Conservation (phyloP, 345 rosid genomes). For the Salix suchowensis region DNA sequence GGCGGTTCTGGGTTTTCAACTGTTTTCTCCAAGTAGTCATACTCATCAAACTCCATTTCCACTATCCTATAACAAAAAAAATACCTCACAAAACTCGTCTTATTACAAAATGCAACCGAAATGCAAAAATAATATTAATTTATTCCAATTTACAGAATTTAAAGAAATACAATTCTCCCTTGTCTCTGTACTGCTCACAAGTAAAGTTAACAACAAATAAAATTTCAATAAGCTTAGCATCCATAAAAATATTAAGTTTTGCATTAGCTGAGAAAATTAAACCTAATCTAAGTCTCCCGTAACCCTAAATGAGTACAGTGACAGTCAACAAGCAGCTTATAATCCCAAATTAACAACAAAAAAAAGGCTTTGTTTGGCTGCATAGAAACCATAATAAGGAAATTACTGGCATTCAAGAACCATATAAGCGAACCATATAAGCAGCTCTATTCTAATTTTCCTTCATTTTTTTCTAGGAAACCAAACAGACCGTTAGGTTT, state of each 20-base stretch:
- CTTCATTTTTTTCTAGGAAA: background rate
- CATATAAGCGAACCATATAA: background rate
- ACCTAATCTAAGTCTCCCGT: no score
- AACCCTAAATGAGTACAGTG: no score
- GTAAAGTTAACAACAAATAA: background rate
- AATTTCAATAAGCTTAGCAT: background rate
- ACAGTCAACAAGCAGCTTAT: background rate
- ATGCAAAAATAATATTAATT: no score
- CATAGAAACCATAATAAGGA: no score
- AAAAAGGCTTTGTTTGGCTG: no score
- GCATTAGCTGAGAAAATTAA: no score
- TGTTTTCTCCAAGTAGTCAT: constrained; percentile 80
- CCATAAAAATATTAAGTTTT: no score
- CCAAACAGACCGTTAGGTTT: background rate
- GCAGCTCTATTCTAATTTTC: background rate
- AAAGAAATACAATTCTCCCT: background rate
- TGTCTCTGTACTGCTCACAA: background rate
- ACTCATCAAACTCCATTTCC: constrained; percentile 88
- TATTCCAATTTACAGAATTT: no score
- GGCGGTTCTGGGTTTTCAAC: constrained; percentile 68
- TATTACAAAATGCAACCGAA: background rate
- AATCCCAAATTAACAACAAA: background rate
- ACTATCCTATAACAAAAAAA: background rate
- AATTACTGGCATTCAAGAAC: no score
- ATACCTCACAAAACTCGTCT: background rate